phyloP scores from a whole-genome alignment of 2,329 filamentous ascomycete genomes.

The Alternaria gaisen region DNA sequence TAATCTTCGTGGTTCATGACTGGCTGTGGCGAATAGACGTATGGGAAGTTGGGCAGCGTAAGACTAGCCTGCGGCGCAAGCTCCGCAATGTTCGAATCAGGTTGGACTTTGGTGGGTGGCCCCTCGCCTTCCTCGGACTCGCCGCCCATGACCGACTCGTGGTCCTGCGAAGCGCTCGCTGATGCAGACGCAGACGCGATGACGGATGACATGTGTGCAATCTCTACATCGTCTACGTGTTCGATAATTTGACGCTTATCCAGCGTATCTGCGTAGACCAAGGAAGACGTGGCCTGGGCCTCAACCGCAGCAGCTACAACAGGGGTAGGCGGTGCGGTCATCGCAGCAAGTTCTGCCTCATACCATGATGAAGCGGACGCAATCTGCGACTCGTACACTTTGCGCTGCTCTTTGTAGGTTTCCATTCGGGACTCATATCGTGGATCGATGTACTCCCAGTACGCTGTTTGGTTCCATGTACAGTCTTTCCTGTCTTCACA shows the following conservation, averaged over 20 bases:
- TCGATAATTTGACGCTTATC: constrained; percentile 40
- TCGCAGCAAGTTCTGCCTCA: constrained; percentile 36
- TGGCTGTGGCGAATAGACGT: constrained; percentile 41
- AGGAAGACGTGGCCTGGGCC: constrained; percentile 28
- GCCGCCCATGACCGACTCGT: constrained; percentile 27
- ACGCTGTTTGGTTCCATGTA: constrained; percentile 58
- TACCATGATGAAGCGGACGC: constrained; percentile 44
- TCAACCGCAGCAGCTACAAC: constrained; percentile 15
- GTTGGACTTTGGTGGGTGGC: constrained; percentile 36
- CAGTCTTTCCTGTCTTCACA: constrained; percentile 55
- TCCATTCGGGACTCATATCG: constrained; percentile 38
- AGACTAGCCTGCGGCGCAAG: constrained; percentile 22
- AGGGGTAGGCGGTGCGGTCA: constrained; percentile 31
- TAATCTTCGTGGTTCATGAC: constrained; percentile 48
- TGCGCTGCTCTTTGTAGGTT: constrained; percentile 45
- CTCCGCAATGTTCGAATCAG: constrained; percentile 20
- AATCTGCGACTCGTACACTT: constrained; percentile 47
- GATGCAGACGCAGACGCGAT: constrained; percentile 11
- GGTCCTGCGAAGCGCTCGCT: constrained; percentile 11
- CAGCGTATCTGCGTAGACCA: constrained; percentile 31
- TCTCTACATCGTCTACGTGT: constrained; percentile 33
- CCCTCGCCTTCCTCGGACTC: constrained; percentile 32
- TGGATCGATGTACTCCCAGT: constrained; percentile 52
- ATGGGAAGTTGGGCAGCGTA: constrained; percentile 40
- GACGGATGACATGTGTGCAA: constrained; percentile 22